Conservation (phyloP, 345 rosid genomes). For the Acer saccharum region DNA sequence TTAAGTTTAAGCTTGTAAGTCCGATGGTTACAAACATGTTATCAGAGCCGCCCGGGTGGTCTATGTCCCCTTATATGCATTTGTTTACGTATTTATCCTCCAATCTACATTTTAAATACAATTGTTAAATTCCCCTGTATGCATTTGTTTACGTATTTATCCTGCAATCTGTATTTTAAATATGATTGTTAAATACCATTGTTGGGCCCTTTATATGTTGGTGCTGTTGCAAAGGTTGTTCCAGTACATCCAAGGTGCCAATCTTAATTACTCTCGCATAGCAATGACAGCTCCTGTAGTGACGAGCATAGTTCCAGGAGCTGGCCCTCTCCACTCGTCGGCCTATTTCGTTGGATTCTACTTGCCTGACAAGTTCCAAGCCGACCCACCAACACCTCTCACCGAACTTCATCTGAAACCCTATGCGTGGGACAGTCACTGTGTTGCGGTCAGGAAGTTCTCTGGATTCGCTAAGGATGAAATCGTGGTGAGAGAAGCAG, state of each 20-base stretch:
- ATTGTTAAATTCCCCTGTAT: too few relatives aligned
- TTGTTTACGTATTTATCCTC: too few relatives aligned
- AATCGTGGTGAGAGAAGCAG: slow-evolving; percentile 41
- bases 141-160: too few relatives aligned
- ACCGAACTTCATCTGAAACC: slow-evolving; percentile 51
- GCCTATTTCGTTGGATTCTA: slow-evolving; percentile 56
- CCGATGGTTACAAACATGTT: too few relatives aligned
- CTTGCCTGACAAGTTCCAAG: slow-evolving; percentile 59
- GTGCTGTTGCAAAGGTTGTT: slow-evolving; percentile 41
- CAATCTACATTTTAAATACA: too few relatives aligned
- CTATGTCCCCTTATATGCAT: too few relatives aligned
- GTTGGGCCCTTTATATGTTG: too few relatives aligned
- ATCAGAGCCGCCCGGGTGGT: too few relatives aligned
- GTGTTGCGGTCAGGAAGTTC: slow-evolving; percentile 61
- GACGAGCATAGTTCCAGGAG: slow-evolving; percentile 67
- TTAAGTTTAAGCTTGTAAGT: too few relatives aligned
- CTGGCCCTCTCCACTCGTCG: slow-evolving; percentile 60
- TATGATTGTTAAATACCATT: too few relatives aligned
- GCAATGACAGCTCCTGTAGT: slow-evolving; percentile 63
- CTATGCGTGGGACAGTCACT: slow-evolving; percentile 41
- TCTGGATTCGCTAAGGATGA: slow-evolving; percentile 61
- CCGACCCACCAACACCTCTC: slow-evolving; percentile 55
- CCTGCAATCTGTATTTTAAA: too few relatives aligned
- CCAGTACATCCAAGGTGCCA: slow-evolving; percentile 70
- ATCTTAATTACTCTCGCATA: slow-evolving; percentile 61